Conservation (phyloP, 2,329 filamentous ascomycete species). For the Aureobasidium zeae region DNA sequence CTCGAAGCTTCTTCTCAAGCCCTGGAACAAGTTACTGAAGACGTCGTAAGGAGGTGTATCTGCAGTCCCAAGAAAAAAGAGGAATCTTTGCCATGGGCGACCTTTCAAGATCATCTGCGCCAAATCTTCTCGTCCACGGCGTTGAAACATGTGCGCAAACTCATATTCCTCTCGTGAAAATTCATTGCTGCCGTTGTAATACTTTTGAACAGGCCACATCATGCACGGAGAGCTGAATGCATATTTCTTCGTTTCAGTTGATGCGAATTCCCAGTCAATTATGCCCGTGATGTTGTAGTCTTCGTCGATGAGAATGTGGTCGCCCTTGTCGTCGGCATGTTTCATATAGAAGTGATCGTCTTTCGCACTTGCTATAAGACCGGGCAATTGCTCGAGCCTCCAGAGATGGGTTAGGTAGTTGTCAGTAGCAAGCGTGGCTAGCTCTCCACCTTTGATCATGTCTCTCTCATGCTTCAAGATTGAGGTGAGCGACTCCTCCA, state of each 20-base stretch:
- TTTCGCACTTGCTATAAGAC: not conserved
- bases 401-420: conserved; percentile 5
- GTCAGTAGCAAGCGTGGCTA: conserved; percentile 3
- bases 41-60: not conserved
- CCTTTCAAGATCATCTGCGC: conserved; percentile 1
- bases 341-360: conserved; percentile 32
- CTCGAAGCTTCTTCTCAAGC: not conserved
- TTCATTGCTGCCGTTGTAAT: not conserved
- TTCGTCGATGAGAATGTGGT: conserved; percentile 42
- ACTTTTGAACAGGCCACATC: conserved; percentile 5
- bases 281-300: conserved; percentile 41
- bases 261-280: conserved; percentile 36
- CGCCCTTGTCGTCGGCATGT: conserved; percentile 41
- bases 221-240: conserved; percentile 10
- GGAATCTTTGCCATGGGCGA: not conserved
- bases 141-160: conserved; percentile 1
- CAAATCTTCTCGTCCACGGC: conserved; percentile 1
- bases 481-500: not conserved
- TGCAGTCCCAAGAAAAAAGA: not conserved
- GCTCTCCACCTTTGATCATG: conserved; percentile 8
- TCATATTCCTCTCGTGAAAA: not conserved
- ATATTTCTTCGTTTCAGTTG: not conserved
- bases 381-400: not conserved
- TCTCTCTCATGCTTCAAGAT: conserved; percentile 3
- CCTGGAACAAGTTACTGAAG: not conserved